Evolutionary conservation across 805 yeast species (phyloP).

Genomic region (Geotrichum ghanense): DNA sequence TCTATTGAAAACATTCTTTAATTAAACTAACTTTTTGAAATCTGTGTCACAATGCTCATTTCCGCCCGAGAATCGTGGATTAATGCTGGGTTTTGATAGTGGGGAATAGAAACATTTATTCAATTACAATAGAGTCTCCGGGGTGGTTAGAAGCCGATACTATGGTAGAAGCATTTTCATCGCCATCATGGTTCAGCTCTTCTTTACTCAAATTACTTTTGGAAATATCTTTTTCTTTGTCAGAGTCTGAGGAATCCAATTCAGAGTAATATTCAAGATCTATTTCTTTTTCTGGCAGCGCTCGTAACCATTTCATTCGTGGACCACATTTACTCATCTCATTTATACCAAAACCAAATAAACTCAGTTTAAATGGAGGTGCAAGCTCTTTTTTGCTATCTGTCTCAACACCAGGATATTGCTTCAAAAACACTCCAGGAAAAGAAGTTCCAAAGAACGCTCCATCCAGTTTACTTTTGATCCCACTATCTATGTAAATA

Average conservation of each 20-base stretch:
- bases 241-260: neutral
- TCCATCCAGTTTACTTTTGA: conserved; percentile 85
- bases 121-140: too few relatives aligned
- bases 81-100: too few relatives aligned
- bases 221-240: too few relatives aligned
- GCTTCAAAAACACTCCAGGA: conserved; percentile 83
- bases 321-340: conserved; percentile 73
- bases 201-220: too few relatives aligned
- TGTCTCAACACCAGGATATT: conserved; percentile 81
- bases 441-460: conserved; percentile 95
- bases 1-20: neutral
- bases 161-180: too few relatives aligned
- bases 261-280: neutral
- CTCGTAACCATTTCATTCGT: conserved; percentile 92
- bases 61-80: neutral
- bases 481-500: conserved; percentile 74
- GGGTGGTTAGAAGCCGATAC: too few relatives aligned
- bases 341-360: conserved; percentile 79
- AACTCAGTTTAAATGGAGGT: conserved; percentile 46
- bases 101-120: too few relatives aligned
- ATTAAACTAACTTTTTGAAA: conserved; percentile 1
- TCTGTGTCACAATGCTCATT: conserved; percentile 2
- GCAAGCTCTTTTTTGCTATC: conserved; percentile 50
- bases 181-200: neutral
- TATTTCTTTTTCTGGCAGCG: conserved; percentile 16